A percentile compares a stretch with the other conserved stretches of the same genome.
Evolutionary conservation across 1,139 yeast species (phyloP).

Genomic region (Debaryomyces sp.): DNA sequence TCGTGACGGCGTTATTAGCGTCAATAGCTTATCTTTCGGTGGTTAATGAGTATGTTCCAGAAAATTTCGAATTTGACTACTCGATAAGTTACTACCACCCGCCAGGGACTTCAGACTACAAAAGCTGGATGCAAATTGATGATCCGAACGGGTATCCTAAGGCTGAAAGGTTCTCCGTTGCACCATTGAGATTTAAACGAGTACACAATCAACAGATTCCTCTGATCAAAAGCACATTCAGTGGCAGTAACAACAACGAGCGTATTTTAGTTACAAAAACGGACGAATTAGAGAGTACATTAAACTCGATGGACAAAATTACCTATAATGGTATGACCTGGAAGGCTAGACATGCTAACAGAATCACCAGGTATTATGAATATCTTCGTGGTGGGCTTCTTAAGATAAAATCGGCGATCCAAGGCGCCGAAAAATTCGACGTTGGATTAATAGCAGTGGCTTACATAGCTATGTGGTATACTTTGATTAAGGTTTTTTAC

Average conservation of each 20-base stretch:
- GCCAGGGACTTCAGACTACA: conserved; percentile 36
- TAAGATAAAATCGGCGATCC: conserved; percentile 56
- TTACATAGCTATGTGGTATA: conserved; percentile 88
- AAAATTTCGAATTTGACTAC: conserved; percentile 21
- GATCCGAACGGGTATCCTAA: conserved; percentile 36
- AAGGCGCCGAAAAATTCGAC: conserved; percentile 87
- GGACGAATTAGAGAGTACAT: conserved; percentile 34
- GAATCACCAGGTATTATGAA: conserved; percentile 65
- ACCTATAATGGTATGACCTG: conserved; percentile 52
- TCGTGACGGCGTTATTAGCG: conserved; percentile 72
- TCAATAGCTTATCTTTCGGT: conserved; percentile 81
- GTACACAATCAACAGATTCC: conserved; percentile 39
- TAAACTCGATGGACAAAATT: conserved; percentile 34
- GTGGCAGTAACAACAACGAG: conserved; percentile 37
- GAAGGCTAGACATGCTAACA: conserved; percentile 68
- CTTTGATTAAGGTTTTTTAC: conserved; percentile 72
- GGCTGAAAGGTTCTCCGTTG: conserved; percentile 50
- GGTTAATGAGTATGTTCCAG: conserved; percentile 75
- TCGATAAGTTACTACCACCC: conserved; percentile 42
- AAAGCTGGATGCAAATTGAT: conserved; percentile 49
- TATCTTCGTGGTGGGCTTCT: conserved; percentile 50
- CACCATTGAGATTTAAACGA: conserved; percentile 59
- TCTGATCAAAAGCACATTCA: conserved; percentile 32
- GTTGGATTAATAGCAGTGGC: conserved; percentile 79
- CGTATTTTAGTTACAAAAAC: conserved; percentile 46